Percentiles rank a stretch among this genome's conserved stretches.
Evolutionary conservation across 441 rosid genomes (phyloP).

Genomic region (Jatropha podagrica): DNA sequence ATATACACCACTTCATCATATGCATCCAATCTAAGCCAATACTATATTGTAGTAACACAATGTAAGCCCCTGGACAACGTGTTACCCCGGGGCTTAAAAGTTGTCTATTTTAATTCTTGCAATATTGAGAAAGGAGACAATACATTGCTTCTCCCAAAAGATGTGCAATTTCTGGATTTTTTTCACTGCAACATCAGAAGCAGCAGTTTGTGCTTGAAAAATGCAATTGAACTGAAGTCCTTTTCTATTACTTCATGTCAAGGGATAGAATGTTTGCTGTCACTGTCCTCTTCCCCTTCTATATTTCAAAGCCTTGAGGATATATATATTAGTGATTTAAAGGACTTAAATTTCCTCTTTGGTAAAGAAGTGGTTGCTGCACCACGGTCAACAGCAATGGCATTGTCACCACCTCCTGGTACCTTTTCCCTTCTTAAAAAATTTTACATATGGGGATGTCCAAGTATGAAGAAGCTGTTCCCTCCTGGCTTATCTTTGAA

Average conservation of each 20-base stretch:
- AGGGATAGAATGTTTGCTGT: conserved; percentile 20
- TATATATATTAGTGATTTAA: background rate
- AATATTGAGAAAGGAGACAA: conserved; percentile 3
- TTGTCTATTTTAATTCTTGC: conserved; percentile 6
- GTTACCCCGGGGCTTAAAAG: background rate
- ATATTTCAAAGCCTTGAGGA: conserved; percentile 17
- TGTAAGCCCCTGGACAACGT: background rate
- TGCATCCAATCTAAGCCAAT: conserved; percentile 5
- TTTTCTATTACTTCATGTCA: background rate
- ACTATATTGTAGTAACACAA: background rate
- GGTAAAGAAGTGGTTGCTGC: background rate
- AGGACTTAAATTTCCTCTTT: conserved; percentile 17
- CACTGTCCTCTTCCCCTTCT: background rate
- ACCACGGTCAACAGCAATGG: background rate
- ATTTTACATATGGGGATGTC: background rate
- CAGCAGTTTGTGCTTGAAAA: conserved; percentile 14
- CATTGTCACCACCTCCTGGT: background rate
- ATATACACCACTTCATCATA: background rate
- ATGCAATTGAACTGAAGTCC: conserved; percentile 19
- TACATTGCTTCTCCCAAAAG: conserved; percentile 11
- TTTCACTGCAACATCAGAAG: background rate
- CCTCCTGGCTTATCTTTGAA: background rate
- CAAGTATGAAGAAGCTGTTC: conserved; percentile 25
- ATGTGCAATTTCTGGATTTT: conserved; percentile 9
- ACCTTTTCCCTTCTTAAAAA: conserved; percentile 26